Base-by-base conservation (phyloP, 2,329 filamentous ascomycete genomes). In the Pyrenochaeta sp. region DNA sequence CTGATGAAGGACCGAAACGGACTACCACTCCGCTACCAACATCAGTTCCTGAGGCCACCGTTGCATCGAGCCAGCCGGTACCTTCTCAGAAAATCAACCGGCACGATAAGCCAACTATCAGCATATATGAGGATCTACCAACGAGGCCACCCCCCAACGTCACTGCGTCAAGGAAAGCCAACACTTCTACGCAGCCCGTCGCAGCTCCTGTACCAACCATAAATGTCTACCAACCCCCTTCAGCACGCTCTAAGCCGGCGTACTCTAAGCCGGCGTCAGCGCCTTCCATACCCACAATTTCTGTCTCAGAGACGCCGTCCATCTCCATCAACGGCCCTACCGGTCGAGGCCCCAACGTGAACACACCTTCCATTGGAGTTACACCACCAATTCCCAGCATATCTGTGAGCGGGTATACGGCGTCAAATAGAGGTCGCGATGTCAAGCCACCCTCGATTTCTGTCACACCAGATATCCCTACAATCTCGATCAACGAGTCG, bases 201-300 rank as follows among this genome's bases (percentile, higher is more conserved):
- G 35, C 54, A 30, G 33, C 66, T 30, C 52, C 69, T 11, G 56
- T 74, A 54, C 75, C 76, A 32, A 78, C 79, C 7, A 85, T 87
- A 62, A 82, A 80, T 61, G 64, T 84, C 11, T 79, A 80, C 20
- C 79, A 84, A 50, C 69, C 70, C 50, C 60, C 67, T 54, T 42
- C 68, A 52, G 42, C 63, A 42, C 64, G 63, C 56, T 61, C 66
- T 51, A 60, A 63, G 50, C 53, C 66, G 52, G 60, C 67, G 61
- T 60, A n/a, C 56, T 61, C 66, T 51, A 60, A 63, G 50, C 53
- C 66, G 52, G 60, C 67, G 61, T 60, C 69, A 55, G 49, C 62
- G 41, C 53, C 42, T 42, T 46, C 53, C 30, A 44, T 65, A n/a
- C 63, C 63, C 3, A 54, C 54, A 3, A 63, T 66, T 12, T 60